Percentiles rank a stretch among this genome's conserved stretches.
phyloP scores from a whole-genome alignment of 148 eudicot species.

The Oxyria digyna region DNA sequence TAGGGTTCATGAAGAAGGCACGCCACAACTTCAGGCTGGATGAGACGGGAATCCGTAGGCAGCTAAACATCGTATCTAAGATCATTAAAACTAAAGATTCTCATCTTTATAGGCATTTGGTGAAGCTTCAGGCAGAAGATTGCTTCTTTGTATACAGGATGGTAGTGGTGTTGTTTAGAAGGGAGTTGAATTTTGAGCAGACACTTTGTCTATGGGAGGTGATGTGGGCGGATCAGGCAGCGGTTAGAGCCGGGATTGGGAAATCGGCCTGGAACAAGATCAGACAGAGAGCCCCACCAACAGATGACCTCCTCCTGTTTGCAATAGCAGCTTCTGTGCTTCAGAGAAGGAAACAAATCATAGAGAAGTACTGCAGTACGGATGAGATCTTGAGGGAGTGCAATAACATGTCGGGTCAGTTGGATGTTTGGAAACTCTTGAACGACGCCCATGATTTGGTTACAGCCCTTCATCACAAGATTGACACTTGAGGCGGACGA shows the following conservation, averaged over 20 bases:
- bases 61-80: constrained; percentile 22
- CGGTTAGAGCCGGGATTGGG: constrained; percentile 24
- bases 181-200: constrained; percentile 31
- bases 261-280: constrained; percentile 24
- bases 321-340: constrained; percentile 34
- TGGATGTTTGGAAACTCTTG: constrained; percentile 35
- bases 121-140: constrained; percentile 31
- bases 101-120: constrained; percentile 30
- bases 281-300: constrained; percentile 27
- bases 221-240: constrained; percentile 37
- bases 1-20: constrained; percentile 32
- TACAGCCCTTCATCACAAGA: constrained; percentile 24
- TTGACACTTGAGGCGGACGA: constrained; percentile 2
- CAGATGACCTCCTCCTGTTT: constrained; percentile 27
- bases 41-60: constrained; percentile 29
- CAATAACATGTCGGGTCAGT: constrained; percentile 28
- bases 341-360: constrained; percentile 25
- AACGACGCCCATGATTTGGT: constrained; percentile 30
- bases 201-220: constrained; percentile 32
- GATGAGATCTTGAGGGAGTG: constrained; percentile 33
- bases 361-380: constrained; percentile 27
- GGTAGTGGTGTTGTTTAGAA: constrained; percentile 34
- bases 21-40: constrained; percentile 32
- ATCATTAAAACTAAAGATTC: constrained; percentile 30
- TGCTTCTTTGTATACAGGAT: constrained; percentile 32